Evolutionary conservation across 2,329 filamentous ascomycete species (phyloP).

Genomic region (Beauveria rudraprayagi): DNA sequence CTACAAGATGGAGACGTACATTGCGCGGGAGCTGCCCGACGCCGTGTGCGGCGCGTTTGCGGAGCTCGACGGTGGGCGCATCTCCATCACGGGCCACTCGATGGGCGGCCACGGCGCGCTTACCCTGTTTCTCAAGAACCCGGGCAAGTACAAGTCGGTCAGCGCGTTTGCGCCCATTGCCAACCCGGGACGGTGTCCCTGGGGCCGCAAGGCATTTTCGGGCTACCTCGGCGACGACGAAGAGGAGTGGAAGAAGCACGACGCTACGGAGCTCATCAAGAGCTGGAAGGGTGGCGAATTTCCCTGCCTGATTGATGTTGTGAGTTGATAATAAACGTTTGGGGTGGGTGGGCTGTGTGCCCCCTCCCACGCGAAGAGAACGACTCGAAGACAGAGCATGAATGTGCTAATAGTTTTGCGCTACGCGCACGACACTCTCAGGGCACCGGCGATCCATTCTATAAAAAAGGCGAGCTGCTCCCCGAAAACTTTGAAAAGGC

Average conservation of each 20-base stretch:
- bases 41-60: constrained; percentile 65
- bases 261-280: constrained; percentile 83
- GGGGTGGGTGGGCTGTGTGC: no score
- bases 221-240: constrained; percentile 79
- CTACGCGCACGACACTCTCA: constrained; percentile 23
- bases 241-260: constrained; percentile 77
- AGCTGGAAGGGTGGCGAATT: constrained; percentile 60
- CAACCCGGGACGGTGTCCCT: constrained; percentile 79
- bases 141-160: constrained; percentile 79
- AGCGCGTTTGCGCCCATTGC: constrained; percentile 85
- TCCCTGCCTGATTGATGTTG: constrained; percentile 80
- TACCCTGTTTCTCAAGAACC: constrained; percentile 86
- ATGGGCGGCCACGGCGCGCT: constrained; percentile 97
- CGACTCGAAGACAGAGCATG: not conserved
- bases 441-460: constrained; percentile 94
- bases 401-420: not conserved
- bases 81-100: constrained; percentile 86
- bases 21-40: constrained; percentile 78
- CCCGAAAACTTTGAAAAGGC: constrained; percentile 87
- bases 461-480: constrained; percentile 85
- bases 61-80: constrained; percentile 57
- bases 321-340: constrained; percentile 33
- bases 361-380: not conserved
- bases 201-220: constrained; percentile 90
- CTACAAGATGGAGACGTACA: constrained; percentile 94